Evolutionary conservation across 805 yeast genomes (phyloP).

Genomic region (Barnettozyma salicaria): DNA sequence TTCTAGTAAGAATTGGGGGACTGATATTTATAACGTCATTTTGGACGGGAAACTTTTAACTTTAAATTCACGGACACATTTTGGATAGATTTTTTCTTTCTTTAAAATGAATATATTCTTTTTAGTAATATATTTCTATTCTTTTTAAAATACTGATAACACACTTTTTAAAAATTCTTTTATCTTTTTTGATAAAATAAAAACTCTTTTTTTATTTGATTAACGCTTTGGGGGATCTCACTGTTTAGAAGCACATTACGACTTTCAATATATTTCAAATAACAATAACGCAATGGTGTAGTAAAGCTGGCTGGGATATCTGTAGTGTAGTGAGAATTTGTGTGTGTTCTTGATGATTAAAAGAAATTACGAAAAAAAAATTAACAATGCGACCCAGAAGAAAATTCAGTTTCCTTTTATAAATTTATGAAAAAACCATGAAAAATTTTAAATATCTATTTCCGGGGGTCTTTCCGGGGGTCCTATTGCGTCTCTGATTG

Average conservation of each 20-base stretch:
- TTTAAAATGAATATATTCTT: constrained; percentile 10
- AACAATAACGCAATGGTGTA: no score
- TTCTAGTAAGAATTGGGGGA: constrained; percentile 1
- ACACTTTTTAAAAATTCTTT: constrained; percentile 4
- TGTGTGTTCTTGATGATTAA: no score
- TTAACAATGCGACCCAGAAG: no score
- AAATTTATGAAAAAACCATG: no score
- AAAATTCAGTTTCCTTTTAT: no score
- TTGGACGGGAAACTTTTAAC: constrained; percentile 19
- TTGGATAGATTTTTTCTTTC: constrained; percentile 10
- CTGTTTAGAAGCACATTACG: constrained; percentile 25
- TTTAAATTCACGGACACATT: constrained; percentile 23
- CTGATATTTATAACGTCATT: constrained; percentile 21
- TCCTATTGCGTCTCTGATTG: no score
- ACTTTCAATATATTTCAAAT: no score
- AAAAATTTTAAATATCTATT: no score
- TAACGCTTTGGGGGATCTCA: constrained; percentile 12
- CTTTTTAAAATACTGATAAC: constrained; percentile 8
- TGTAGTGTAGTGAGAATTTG: no score
- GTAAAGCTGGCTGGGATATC: no score
- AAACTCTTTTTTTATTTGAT: constrained; percentile 11
- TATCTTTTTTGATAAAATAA: constrained; percentile 8
- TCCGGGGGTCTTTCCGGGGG: no score
- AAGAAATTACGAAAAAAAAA: no score
- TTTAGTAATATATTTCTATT: constrained; percentile 11